Percentiles rank a stretch among this genome's conserved stretches.
Conservation (phyloP, 768 basidiomycete species). For the Lepiota venenata region DNA sequence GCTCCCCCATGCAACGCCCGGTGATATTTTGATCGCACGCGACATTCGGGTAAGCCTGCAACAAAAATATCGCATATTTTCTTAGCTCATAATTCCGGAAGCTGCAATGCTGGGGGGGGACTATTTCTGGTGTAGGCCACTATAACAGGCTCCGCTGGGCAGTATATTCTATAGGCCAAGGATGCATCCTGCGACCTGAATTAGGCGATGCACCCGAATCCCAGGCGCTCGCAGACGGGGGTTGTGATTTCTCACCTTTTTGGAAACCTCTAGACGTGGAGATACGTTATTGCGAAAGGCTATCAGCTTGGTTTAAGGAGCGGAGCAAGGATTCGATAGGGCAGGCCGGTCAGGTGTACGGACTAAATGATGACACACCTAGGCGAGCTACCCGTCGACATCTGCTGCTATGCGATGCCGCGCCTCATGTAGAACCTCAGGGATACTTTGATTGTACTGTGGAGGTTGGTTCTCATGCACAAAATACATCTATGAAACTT, state of each 20-base stretch:
- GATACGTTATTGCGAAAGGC: slow-evolving; percentile 7
- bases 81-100: neutral
- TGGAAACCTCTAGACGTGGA: neutral
- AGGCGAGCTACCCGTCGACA: slow-evolving; percentile 25
- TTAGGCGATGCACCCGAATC: neutral
- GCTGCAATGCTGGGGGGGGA: neutral
- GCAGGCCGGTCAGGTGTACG: slow-evolving; percentile 1
- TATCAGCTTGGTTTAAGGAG: slow-evolving; percentile 10
- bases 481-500: neutral
- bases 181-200: neutral
- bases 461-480: slow-evolving; percentile 37
- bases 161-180: neutral
- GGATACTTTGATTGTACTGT: slow-evolving; percentile 65
- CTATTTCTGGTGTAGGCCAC: slow-evolving; percentile 2
- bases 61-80: neutral
- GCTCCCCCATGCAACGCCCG: neutral
- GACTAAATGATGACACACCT: neutral
- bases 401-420: slow-evolving; percentile 46
- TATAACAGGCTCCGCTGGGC: slow-evolving; percentile 2
- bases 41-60: neutral
- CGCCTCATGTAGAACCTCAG: slow-evolving; percentile 36
- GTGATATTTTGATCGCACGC: slow-evolving; percentile 3
- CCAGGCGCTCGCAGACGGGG: neutral
- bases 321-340: neutral
- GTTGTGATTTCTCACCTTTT: slow-evolving; percentile 1